phyloP scores from a whole-genome alignment of 2,329 filamentous ascomycete species.

The Fonsecaea multimorphosa region DNA sequence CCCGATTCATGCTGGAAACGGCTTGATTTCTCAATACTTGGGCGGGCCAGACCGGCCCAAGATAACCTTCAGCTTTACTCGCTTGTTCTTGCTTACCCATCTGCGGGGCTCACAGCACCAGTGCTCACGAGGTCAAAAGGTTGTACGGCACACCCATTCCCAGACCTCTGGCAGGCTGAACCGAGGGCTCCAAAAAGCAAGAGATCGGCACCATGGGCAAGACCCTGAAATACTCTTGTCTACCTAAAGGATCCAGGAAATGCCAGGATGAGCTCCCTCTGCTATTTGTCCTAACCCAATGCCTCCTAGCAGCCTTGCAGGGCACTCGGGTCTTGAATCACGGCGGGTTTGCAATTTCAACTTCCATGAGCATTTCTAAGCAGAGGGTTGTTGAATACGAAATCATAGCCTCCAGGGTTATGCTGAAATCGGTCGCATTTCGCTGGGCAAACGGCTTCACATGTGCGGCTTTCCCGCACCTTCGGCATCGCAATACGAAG shows the following conservation, averaged over 20 bases:
- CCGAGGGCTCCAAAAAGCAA: not conserved
- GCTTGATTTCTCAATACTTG: slow-evolving; percentile 5
- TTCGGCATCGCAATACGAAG: not conserved
- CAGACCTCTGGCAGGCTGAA: not conserved
- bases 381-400: not conserved
- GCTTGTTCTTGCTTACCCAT: not conserved
- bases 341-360: not conserved
- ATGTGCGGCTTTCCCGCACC: not conserved
- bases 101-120: slow-evolving; percentile 11
- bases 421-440: not conserved
- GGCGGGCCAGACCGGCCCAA: not conserved
- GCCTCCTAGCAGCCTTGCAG: not conserved
- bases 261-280: not conserved
- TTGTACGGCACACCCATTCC: not conserved
- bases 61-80: not conserved
- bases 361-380: not conserved
- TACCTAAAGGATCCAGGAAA: not conserved
- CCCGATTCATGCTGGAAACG: slow-evolving; percentile 38
- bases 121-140: not conserved
- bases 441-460: not conserved
- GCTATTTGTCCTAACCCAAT: not conserved
- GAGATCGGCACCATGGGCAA: not conserved
- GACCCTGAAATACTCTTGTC: not conserved
- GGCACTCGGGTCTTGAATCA: not conserved
- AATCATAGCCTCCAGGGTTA: not conserved